Evolutionary conservation across 2,329 filamentous ascomycete species (phyloP).

Genomic region (Cryphonectria radicalis): DNA sequence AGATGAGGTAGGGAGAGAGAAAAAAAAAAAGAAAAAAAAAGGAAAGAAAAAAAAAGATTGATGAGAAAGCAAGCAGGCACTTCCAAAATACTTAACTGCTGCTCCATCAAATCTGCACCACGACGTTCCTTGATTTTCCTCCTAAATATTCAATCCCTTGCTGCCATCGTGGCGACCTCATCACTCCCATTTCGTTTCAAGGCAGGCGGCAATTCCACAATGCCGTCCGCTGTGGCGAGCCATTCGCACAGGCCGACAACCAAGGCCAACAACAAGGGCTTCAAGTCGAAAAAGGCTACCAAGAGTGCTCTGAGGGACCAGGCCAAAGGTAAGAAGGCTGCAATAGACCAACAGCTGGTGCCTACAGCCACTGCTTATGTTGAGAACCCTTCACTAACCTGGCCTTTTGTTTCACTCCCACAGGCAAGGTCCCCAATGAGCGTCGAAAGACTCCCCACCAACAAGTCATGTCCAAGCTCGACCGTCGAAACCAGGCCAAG

Average conservation of each 20-base stretch:
- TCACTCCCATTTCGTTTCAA: slow-evolving; percentile 87
- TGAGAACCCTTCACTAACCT: slow-evolving; percentile 2
- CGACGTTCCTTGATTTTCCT: neutral
- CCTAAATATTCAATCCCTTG: neutral
- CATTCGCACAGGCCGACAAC: slow-evolving; percentile 94
- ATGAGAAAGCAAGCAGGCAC: neutral
- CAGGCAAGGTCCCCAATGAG: slow-evolving; percentile 80
- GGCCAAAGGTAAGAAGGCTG: slow-evolving; percentile 69
- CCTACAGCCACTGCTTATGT: neutral
- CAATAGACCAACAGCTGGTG: slow-evolving; percentile 9
- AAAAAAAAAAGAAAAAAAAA: neutral
- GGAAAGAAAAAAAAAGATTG: neutral
- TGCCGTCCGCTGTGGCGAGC: slow-evolving; percentile 70
- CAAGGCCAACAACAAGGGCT: slow-evolving; percentile 84
- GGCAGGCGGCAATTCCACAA: slow-evolving; percentile 70
- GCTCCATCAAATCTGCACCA: neutral
- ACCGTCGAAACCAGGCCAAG: slow-evolving; percentile 91
- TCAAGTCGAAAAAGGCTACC: slow-evolving; percentile 89
- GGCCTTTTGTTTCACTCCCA: neutral
- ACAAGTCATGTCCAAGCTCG: slow-evolving; percentile 96
- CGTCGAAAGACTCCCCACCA: slow-evolving; percentile 89
- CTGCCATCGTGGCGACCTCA: slow-evolving; percentile 55
- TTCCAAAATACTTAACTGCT: neutral
- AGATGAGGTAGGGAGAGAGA: too few relatives aligned
- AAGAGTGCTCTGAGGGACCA: slow-evolving; percentile 86